Base-by-base conservation (phyloP, 1,139 yeast species). In the Pneumocystis sp. region DNA sequence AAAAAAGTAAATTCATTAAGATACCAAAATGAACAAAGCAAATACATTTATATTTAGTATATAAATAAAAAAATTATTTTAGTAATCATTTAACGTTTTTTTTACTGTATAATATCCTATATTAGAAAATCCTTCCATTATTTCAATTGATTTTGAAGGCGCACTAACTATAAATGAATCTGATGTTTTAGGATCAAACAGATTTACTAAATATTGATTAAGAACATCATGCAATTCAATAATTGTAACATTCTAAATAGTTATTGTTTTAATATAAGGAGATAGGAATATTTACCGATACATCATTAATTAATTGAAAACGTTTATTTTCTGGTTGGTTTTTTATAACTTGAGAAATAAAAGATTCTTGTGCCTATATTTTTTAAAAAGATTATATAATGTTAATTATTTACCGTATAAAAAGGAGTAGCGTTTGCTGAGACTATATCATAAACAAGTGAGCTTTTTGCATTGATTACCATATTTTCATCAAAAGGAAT, bases 101-200 rank as follows among this genome's bases (percentile, higher is more conserved):
- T 85, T 77, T 12, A 75, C 75, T 44, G 87, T 86, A 0, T 76
- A 74, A 72, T 87, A 91, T 0, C 96, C 96, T 62, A 77, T 76
- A 0, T 71, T 71, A 25, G 72, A 73, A 67, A 90, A 82, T 66
- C 80, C 83, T 21, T 73, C 73, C 59, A 76, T 75, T 66, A 88
- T 77, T 6, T 76, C 77, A 0, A 78, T 82, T 1, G 78, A 74
- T 71, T 85, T 86, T 1, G 85, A 78, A 4, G 93, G 86, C 69
- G 93, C 90, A 66, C 93, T 82, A 70, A 91, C 84, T 10, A 86
- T 77, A 72, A 89, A 90, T 7, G 87, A 80, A 61, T 82, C 77
- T 4, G 95, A 84, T 1, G 75, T 75, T 0, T 77, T 72, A 2
- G 84, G 70, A 57, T 83, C 80, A 73, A 91, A 91, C 66, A 91